phyloP scores from a whole-genome alignment of 2,329 filamentous ascomycete species.

The Ascochyta pisi region DNA sequence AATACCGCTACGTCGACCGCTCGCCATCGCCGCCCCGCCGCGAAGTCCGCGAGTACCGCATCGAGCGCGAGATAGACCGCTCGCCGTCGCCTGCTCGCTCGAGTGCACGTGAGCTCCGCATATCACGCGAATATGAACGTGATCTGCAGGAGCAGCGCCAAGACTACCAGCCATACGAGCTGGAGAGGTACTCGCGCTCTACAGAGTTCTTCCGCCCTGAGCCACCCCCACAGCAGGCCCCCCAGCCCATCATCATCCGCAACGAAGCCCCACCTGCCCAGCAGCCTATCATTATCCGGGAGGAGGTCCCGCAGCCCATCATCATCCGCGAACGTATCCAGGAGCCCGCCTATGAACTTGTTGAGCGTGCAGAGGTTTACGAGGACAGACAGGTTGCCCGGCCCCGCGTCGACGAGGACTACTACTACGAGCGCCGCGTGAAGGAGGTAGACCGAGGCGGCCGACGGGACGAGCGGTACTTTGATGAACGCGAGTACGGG shows the following conservation, averaged over 20 bases:
- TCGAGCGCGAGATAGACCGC: conserved; percentile 59
- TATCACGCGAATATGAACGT: conserved; percentile 42
- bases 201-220: conserved; percentile 60
- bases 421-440: conserved; percentile 66
- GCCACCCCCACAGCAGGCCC: conserved; percentile 33
- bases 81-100: conserved; percentile 55
- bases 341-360: conserved; percentile 65
- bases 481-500: conserved; percentile 47
- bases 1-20: conserved; percentile 48
- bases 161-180: conserved; percentile 44
- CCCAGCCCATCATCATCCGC: conserved; percentile 58
- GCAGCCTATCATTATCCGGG: conserved; percentile 63
- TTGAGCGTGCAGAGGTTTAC: conserved; percentile 62
- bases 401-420: conserved; percentile 62
- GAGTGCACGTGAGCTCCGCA: conserved; percentile 41
- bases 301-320: conserved; percentile 57
- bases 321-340: conserved; percentile 54
- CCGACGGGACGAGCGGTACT: conserved; percentile 47
- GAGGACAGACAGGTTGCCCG: conserved; percentile 58
- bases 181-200: conserved; percentile 60
- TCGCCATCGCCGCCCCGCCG: conserved; percentile 53
- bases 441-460: conserved; percentile 61
- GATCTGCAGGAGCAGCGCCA: conserved; percentile 40
- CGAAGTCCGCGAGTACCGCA: conserved; percentile 59
- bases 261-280: conserved; percentile 59